Evolutionary conservation across 2,329 filamentous ascomycete species (phyloP), one percentile per base, ranked within the genome.

Genomic region (Colletotrichum echinochloae): DNA sequence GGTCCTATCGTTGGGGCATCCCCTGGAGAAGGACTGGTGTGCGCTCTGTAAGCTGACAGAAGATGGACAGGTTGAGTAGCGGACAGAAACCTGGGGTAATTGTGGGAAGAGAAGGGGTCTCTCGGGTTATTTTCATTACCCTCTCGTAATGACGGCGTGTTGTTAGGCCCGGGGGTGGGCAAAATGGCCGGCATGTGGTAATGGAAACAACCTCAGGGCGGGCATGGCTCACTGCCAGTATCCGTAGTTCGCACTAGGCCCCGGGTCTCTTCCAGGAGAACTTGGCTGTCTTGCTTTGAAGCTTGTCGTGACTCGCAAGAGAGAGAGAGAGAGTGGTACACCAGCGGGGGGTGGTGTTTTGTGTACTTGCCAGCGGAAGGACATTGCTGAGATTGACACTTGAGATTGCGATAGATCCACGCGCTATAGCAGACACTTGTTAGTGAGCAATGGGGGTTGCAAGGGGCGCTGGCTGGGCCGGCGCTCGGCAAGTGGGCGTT

Each of bases 401-500:
- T 11, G 51, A 20, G 20, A 35, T 48, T 60, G 28, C 57, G 28
- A 60, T 28, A 41, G 33, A 44, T 18, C 37, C 39, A 59, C 37
- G 12, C 28, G 11, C 20, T n/a, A n/a, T 18, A 9, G 26, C 20
- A 59, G 41, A 20, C n/a, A 48, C 41, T 48, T 37, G 14, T 18
- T 46, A 23, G n/a, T 20, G 44, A 5, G 11, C 44, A 35, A 60
- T 49, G 44, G 41, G 57, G 57, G 44, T 41, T 23, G n/a, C 5
- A 30, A 26, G 35, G 48, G 44, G 44, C 44, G 46, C n/a, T 62
- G 46, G 33, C 46, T 62, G 46, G 60, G 57, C 44, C 67, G 67
- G 67, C 64, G 67, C 57, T 48, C 57, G 67, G 59, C 49, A 7
- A 66, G 63, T 63, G 63, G 63, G 66, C 66, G 67, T 70, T 70